These are phyloP conservation scores for Septoria petroselini DNA, from an alignment of 2,329 filamentous ascomycete genomes.

Conservation along the genomic window DNA sequence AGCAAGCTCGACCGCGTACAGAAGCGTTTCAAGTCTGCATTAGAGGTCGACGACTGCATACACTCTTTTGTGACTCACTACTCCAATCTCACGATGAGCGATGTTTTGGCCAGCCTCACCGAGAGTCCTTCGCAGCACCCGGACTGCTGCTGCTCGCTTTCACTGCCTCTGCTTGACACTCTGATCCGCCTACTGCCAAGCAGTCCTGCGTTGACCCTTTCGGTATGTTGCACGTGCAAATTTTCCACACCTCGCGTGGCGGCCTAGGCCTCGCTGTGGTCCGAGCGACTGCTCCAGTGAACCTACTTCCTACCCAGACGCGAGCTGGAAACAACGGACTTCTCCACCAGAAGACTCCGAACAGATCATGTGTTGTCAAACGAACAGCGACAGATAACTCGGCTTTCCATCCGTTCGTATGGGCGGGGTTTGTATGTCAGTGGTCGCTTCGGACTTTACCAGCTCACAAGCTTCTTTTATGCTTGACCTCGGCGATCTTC, in stretches of 20 bases:
- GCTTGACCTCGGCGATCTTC: constrained; percentile 10
- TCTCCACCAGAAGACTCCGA: not conserved
- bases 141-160: constrained; percentile 26
- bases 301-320: not conserved
- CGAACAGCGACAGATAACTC: not conserved
- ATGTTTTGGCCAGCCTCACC: constrained; percentile 10
- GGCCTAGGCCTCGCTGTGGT: not conserved
- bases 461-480: constrained; percentile 4
- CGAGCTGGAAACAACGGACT: not conserved
- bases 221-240: constrained; percentile 16
- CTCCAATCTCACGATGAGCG: not conserved
- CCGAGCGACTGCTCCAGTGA: not conserved
- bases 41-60: not conserved
- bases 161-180: constrained; percentile 20
- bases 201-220: constrained; percentile 26
- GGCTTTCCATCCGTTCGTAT: not conserved
- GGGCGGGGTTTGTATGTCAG: not conserved
- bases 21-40: constrained; percentile 8
- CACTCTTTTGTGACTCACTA: constrained; percentile 21
- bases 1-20: not conserved
- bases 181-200: constrained; percentile 17
- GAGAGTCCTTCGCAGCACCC: constrained; percentile 11
- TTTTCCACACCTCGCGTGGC: not conserved
- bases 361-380: not conserved
- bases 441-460: constrained; percentile 6